Conservation (phyloP, 2,329 filamentous ascomycete species). For the Tolypocladium album region DNA sequence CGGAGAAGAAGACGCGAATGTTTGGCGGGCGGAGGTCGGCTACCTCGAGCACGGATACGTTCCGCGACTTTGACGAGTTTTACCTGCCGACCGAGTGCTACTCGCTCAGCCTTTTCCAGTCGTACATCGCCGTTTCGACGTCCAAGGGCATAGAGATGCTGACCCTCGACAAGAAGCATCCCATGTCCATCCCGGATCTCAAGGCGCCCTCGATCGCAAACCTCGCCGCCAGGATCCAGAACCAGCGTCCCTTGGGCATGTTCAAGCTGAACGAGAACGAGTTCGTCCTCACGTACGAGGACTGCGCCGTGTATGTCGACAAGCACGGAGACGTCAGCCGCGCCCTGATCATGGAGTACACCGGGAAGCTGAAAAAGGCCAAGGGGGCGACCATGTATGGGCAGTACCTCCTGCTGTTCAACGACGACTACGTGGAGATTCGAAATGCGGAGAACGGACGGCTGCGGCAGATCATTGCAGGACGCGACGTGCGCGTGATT, state of each 20-base stretch:
- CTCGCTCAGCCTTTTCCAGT: conserved; percentile 92
- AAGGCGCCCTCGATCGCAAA: conserved; percentile 68
- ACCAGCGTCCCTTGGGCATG: conserved; percentile 86
- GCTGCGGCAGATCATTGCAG: conserved; percentile 86
- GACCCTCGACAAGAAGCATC: conserved; percentile 93
- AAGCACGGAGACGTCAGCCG: conserved; percentile 94
- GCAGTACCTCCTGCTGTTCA: conserved; percentile 85
- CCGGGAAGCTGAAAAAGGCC: conserved; percentile 73
- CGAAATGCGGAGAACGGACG: conserved; percentile 93
- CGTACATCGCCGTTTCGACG: conserved; percentile 83
- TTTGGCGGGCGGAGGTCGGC: conserved; percentile 48
- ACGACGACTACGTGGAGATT: conserved; percentile 93
- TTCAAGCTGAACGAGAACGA: conserved; percentile 88
- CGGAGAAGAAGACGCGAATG: conserved; percentile 66
- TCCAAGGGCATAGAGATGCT: conserved; percentile 90
- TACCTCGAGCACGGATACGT: conserved; percentile 77
- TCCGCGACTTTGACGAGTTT: conserved; percentile 97
- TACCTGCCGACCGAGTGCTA: conserved; percentile 95
- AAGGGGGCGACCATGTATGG: conserved; percentile 81
- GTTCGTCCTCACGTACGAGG: conserved; percentile 87
- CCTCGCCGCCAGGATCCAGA: conserved; percentile 73
- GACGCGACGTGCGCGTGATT: conserved; percentile 78
- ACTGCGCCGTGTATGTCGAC: conserved; percentile 95
- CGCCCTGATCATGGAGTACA: conserved; percentile 95
- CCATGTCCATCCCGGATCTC: conserved; percentile 86